Evolutionary conservation across 1,139 yeast species (phyloP).

Genomic region (Hanseniaspora gamundiae): DNA sequence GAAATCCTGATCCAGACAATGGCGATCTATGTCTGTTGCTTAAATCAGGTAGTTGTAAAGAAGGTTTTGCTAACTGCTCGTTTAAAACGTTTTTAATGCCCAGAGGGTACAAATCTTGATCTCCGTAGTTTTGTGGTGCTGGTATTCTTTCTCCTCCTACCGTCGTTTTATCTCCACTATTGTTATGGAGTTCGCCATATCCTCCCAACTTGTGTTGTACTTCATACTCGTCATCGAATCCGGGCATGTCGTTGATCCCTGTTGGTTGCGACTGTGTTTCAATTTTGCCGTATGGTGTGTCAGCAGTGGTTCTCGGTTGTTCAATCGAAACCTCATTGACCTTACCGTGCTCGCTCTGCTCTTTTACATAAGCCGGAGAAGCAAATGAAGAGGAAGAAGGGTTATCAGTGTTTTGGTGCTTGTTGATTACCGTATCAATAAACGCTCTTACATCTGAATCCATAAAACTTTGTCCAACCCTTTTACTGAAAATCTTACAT

Average conservation of each 20-base stretch:
- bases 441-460: not conserved
- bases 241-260: constrained; percentile 37
- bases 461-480: not conserved
- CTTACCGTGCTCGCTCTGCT: too few species aligned
- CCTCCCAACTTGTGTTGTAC: constrained; percentile 13
- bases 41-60: not conserved
- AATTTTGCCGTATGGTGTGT: too few species aligned
- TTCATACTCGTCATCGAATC: constrained; percentile 47
- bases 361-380: too few species aligned
- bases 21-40: not conserved
- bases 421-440: not conserved
- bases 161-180: too few species aligned
- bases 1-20: too few species aligned
- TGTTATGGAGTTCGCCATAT: not conserved
- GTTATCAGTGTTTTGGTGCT: not conserved
- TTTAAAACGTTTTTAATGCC: constrained; percentile 25
- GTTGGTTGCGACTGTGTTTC: not conserved
- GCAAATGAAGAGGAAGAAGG: not conserved
- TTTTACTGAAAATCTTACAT: not conserved
- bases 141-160: not conserved
- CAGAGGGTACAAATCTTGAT: constrained; percentile 29
- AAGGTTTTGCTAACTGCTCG: not conserved
- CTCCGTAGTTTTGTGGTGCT: constrained; percentile 17
- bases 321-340: too few species aligned
- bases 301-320: too few species aligned